Conservation (phyloP, 345 rosid genomes). For the Citrus mangshanensis region DNA sequence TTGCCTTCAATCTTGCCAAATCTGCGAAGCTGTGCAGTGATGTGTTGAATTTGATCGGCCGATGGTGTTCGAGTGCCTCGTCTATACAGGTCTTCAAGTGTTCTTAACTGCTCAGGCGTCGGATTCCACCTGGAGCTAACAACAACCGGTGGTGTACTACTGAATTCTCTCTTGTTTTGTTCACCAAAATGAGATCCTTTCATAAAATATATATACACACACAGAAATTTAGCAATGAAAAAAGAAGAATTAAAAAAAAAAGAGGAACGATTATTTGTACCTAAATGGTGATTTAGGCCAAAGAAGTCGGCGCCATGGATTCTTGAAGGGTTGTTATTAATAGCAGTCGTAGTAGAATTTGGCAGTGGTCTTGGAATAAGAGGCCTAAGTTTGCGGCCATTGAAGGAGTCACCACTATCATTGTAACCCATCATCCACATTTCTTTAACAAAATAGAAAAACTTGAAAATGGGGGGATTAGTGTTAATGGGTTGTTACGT, state of each 20-base stretch:
- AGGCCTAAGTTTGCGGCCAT: conserved; percentile 71
- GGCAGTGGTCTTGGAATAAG: conserved; percentile 69
- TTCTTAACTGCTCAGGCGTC: conserved; percentile 80
- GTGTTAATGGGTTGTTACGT: conserved; percentile 5
- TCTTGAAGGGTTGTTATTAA: conserved; percentile 26
- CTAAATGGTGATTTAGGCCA: conserved; percentile 58
- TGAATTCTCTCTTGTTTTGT: conserved; percentile 64
- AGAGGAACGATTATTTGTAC: conserved; percentile 14
- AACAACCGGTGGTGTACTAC: conserved; percentile 52
- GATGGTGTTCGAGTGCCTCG: conserved; percentile 89
- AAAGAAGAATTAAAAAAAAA: neutral
- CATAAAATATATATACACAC: neutral
- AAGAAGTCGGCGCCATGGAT: conserved; percentile 44
- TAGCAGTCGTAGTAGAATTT: conserved; percentile 16
- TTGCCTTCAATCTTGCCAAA: conserved; percentile 97
- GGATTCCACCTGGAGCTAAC: conserved; percentile 97
- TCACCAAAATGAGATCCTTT: conserved; percentile 29
- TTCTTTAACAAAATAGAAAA: conserved; percentile 2
- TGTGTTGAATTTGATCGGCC: conserved; percentile 88
- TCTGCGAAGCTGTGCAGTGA: conserved; percentile 75
- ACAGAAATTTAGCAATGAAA: neutral
- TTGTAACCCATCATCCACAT: conserved; percentile 97
- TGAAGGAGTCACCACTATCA: conserved; percentile 62
- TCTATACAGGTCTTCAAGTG: conserved; percentile 79
- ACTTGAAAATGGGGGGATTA: neutral